Conservation (phyloP, 371 early-diverging fungal genomes). For the Mucor indicus region DNA sequence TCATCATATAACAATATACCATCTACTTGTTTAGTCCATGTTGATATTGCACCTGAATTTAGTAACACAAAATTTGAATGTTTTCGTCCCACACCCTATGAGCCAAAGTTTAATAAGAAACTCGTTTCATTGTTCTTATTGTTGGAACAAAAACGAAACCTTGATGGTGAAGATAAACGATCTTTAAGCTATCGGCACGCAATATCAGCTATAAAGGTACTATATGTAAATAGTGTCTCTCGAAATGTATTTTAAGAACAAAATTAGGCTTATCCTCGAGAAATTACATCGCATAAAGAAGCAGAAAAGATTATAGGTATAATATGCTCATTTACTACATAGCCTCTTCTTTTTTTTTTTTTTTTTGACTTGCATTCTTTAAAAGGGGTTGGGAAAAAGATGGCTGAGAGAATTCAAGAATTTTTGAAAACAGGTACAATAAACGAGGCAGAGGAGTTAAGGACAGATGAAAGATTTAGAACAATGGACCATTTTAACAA, state of each 20-base stretch:
- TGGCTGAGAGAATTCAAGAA: constrained; percentile 26
- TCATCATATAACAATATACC: neutral
- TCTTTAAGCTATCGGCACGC: constrained; percentile 48
- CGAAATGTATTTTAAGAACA: too few relatives aligned
- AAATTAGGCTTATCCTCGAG: constrained; percentile 44
- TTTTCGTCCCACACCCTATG: constrained; percentile 43
- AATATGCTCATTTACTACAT: neutral
- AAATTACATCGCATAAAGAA: constrained; percentile 37
- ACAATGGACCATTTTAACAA: constrained; percentile 28
- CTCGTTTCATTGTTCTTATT: constrained; percentile 33
- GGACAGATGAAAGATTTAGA: constrained; percentile 25
- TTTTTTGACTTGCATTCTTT: neutral
- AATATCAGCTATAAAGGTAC: constrained; percentile 48
- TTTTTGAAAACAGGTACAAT: constrained; percentile 44
- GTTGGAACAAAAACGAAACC: constrained; percentile 35
- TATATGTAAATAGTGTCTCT: neutral
- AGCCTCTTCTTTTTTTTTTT: neutral
- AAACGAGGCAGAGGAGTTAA: constrained; percentile 35
- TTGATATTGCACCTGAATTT: constrained; percentile 28
- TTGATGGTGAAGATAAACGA: constrained; percentile 34
- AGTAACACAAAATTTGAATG: constrained; percentile 44
- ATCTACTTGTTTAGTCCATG: constrained; percentile 1
- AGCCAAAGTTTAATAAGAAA: constrained; percentile 29
- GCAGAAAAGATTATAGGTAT: constrained; percentile 44
- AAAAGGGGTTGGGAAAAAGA: constrained; percentile 48